phyloP scores from a whole-genome alignment of 2,329 filamentous ascomycete species.

The Diplodia intermedia region DNA sequence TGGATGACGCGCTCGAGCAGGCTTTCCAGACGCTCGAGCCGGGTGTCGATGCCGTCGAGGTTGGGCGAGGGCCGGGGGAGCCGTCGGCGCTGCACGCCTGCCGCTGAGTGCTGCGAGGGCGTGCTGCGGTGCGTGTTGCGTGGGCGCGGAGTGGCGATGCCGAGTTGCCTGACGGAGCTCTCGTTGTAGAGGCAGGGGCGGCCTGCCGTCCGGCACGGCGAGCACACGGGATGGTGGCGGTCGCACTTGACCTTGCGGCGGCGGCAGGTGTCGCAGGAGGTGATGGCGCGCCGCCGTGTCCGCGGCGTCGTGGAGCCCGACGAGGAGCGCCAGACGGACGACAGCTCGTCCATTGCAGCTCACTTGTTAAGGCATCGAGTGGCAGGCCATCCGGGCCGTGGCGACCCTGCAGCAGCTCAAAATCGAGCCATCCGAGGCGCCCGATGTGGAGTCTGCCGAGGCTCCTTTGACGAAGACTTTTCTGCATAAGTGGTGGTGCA shows the following conservation, averaged over 20 bases:
- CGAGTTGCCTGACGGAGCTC: slow-evolving; percentile 16
- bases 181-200: slow-evolving; percentile 45
- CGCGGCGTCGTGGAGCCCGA: background rate
- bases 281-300: slow-evolving; percentile 36
- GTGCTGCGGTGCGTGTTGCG: background rate
- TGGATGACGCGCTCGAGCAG: slow-evolving; percentile 39
- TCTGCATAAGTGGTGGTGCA: background rate
- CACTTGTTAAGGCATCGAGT: background rate
- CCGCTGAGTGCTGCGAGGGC: background rate
- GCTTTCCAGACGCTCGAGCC: slow-evolving; percentile 46
- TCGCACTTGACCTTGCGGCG: slow-evolving; percentile 49
- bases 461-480: background rate
- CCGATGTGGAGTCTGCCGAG: slow-evolving; percentile 2
- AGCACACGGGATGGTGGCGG: slow-evolving; percentile 47
- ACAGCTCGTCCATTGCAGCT: background rate
- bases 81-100: background rate
- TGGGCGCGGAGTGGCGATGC: background rate
- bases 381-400: background rate
- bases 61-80: slow-evolving; percentile 37
- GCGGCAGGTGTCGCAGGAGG: slow-evolving; percentile 48
- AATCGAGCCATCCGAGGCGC: background rate
- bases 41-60: slow-evolving; percentile 35
- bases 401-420: background rate
- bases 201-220: slow-evolving; percentile 46
- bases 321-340: background rate